A percentile compares a stretch with the other conserved stretches of the same genome.
Evolutionary conservation across 305 asterid genomes (phyloP).

Genomic region (Striga hermonthica): DNA sequence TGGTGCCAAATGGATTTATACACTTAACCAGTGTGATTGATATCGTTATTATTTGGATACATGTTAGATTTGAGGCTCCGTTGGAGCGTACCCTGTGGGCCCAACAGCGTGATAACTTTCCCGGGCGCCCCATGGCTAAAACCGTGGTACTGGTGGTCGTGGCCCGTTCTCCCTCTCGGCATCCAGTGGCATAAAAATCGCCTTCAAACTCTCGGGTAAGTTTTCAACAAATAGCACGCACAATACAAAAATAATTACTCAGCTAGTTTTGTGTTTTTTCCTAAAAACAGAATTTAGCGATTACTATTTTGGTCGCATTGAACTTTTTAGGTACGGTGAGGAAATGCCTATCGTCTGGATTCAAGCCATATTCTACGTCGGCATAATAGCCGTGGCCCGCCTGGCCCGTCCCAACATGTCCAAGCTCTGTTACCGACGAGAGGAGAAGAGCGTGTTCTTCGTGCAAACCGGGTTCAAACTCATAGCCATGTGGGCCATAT

Average conservation of each 20-base stretch:
- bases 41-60: not conserved
- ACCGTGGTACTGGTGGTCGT: constrained; percentile 99
- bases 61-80: constrained; percentile 68
- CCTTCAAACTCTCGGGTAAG: constrained; percentile 76
- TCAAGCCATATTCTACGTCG: constrained; percentile 63
- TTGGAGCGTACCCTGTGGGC: constrained; percentile 94
- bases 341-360: constrained; percentile 72
- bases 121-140: constrained; percentile 89
- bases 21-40: not conserved
- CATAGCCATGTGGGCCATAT: constrained; percentile 65
- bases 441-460: constrained; percentile 61
- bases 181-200: constrained; percentile 79
- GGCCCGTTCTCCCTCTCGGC: constrained; percentile 93
- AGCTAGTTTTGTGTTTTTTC: not conserved
- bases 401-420: constrained; percentile 72
- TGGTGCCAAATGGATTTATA: too few species aligned
- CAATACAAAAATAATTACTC: too few species aligned
- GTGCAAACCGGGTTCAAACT: constrained; percentile 63
- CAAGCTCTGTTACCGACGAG: constrained; percentile 69
- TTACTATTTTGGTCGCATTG: not conserved
- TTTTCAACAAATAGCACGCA: not conserved
- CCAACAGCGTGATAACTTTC: constrained; percentile 87
- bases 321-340: constrained; percentile 56
- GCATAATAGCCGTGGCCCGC: constrained; percentile 61
- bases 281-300: not conserved